Conservation (phyloP, 106 monocot species). For the Vanilla planifolia region DNA sequence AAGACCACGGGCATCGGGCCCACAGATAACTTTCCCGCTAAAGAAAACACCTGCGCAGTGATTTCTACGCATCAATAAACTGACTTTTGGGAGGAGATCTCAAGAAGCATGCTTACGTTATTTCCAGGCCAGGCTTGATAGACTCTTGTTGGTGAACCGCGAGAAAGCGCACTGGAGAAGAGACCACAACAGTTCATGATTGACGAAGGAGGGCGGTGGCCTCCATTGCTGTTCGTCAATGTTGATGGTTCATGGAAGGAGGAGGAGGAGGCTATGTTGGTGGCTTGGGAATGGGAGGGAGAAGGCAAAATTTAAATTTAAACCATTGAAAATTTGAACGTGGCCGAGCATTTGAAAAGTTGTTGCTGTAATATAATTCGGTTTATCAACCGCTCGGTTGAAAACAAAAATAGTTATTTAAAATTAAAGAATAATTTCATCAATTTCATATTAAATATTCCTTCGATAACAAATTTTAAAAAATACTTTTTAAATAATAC, state of each 20-base stretch:
- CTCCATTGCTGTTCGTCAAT: neutral
- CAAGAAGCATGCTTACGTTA: neutral
- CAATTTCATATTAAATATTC: no score
- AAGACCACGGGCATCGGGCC: constrained; percentile 12
- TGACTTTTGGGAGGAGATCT: neutral
- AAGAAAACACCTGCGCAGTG: constrained; percentile 12
- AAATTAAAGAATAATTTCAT: no score
- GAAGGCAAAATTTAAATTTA: no score
- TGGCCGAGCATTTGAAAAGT: no score
- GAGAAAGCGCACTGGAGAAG: neutral
- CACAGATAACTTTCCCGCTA: constrained; percentile 2
- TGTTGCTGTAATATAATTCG: no score
- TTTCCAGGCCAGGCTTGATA: constrained; percentile 4
- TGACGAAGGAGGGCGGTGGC: neutral
- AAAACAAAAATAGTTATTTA: no score
- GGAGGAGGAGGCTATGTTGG: no score
- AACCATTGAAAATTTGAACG: no score
- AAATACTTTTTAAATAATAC: no score
- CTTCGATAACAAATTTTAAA: no score
- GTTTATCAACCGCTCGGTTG: no score
- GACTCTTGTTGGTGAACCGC: neutral
- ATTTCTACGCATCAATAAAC: neutral
- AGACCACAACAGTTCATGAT: neutral
- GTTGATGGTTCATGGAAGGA: neutral
- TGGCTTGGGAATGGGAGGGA: no score